Base-by-base conservation (phyloP, 108 stramenopile genomes). In the Epipyxis sp. region DNA sequence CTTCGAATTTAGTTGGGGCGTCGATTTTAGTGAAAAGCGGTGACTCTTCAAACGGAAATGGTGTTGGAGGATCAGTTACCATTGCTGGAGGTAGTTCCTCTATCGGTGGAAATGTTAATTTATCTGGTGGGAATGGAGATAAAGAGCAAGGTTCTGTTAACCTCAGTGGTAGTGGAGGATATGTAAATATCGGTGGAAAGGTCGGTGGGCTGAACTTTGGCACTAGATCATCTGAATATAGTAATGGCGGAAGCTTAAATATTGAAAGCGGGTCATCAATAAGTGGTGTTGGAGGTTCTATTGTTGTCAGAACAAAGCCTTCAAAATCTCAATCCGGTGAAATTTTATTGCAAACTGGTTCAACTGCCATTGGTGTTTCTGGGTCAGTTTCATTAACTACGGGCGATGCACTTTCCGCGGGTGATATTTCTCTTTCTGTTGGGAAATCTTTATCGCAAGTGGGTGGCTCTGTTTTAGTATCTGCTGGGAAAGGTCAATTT, bases 51-150 rank as follows among this genome's bases (percentile, higher is more conserved):
- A 25, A 57, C n/a, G n/a, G 41, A 20, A 37, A 20, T 40, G 20
- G 39, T 68, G 41, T 20, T 68, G 65, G 65, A 40, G 65, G 65
- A 37, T 37, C 35, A 40, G 13, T 68, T 13, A 16, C 40, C 20
- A 16, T 68, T 40, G 29, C 65, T 68, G 29, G 29, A 37, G 65
- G 65, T 16, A 37, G 40, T 68, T 40, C 35, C 20, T 20, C 20
- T 68, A 41, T 68, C 39, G 41, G 65, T 20, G 65, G 65, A 68
- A 40, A 37, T 20, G 65, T 68, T 13, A 20, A 41, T 68, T 25
- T 68, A 20, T 20, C 40, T 16, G 40, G 65, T 68, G 65, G 65
- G 65, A 13, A 68, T 16, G 65, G 65, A 20, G 54, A 25, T 57
- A 25, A 57, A 57, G 54, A 20, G 54, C 20, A 16, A 16, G 54